Conservation (phyloP, 768 basidiomycete genomes). For the Boletus eberwhitei region DNA sequence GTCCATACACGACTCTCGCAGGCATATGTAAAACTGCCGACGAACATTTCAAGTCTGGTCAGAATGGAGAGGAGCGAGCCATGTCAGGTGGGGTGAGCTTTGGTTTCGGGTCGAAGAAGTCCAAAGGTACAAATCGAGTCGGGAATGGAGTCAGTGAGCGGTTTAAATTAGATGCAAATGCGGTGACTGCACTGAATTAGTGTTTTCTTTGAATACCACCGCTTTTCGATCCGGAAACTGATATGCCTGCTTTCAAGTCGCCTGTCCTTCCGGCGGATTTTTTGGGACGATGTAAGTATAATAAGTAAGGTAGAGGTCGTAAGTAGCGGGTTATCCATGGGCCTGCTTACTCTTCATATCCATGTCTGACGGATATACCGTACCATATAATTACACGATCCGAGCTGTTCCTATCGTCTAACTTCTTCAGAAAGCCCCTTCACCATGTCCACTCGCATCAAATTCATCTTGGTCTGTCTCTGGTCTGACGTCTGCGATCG, state of each 20-base stretch:
- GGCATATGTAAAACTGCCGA: conserved; percentile 55
- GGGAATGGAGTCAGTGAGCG: conserved; percentile 27
- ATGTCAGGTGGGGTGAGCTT: conserved; percentile 46
- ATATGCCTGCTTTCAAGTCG: not conserved
- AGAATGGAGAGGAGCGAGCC: conserved; percentile 38
- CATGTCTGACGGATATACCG: not conserved
- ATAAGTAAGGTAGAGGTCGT: too few species aligned
- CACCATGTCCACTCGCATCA: conserved; percentile 4
- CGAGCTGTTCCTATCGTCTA: not conserved
- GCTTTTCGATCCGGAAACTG: not conserved
- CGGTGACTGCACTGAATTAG: conserved; percentile 22
- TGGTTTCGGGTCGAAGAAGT: conserved; percentile 31
- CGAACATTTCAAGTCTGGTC: conserved; percentile 41
- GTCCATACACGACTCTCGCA: conserved; percentile 55
- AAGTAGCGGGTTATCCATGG: too few species aligned
- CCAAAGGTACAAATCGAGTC: conserved; percentile 27
- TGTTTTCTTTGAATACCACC: not conserved
- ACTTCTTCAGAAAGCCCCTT: not conserved
- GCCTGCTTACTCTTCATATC: not conserved
- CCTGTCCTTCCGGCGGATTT: not conserved
- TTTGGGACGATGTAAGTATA: not conserved
- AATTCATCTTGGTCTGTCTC: conserved; percentile 5
- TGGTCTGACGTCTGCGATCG: not conserved
- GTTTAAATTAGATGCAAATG: conserved; percentile 11
- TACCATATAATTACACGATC: not conserved